phyloP scores from a whole-genome alignment of 2,329 filamentous ascomycete genomes.

The Ophiostoma novo-ulmi region DNA sequence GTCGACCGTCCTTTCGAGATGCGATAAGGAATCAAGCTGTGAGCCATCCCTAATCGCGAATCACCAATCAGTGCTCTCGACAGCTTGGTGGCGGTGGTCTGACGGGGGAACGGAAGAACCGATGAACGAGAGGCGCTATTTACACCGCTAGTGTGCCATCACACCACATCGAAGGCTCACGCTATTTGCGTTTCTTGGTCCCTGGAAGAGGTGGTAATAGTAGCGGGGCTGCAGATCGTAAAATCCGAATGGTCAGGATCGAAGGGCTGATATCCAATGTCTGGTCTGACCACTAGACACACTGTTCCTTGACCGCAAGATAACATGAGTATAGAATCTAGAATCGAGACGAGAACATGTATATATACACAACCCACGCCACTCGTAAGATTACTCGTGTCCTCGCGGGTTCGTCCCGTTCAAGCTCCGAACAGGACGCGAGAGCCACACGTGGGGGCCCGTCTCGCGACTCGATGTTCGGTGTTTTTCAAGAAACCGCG shows the following conservation, averaged over 20 bases:
- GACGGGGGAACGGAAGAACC: conserved; percentile 12
- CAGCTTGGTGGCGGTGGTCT: not conserved
- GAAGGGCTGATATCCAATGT: not conserved
- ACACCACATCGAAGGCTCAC: not conserved
- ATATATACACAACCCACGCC: not conserved
- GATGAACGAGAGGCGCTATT: not conserved
- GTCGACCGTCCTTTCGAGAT: not conserved
- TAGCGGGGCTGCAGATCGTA: conserved; percentile 7
- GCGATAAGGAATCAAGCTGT: conserved; percentile 4
- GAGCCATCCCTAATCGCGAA: not conserved
- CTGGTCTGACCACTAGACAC: not conserved
- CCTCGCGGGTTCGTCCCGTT: conserved; percentile 24
- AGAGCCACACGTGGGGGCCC: conserved; percentile 25
- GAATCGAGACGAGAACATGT: not conserved
- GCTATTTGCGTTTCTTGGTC: not conserved
- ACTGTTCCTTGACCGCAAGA: not conserved
- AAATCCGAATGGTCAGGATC: not conserved
- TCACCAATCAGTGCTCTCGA: not conserved
- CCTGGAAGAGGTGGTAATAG: conserved; percentile 1
- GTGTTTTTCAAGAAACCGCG: conserved; percentile 24
- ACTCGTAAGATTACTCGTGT: not conserved
- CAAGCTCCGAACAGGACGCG: conserved; percentile 24
- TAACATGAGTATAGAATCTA: not conserved
- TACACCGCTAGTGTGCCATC: conserved; percentile 9
- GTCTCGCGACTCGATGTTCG: conserved; percentile 21